These are phyloP conservation scores for Saccharomyces hybrid DNA, from an alignment of 1,139 yeast species.

Conservation along the genomic window DNA sequence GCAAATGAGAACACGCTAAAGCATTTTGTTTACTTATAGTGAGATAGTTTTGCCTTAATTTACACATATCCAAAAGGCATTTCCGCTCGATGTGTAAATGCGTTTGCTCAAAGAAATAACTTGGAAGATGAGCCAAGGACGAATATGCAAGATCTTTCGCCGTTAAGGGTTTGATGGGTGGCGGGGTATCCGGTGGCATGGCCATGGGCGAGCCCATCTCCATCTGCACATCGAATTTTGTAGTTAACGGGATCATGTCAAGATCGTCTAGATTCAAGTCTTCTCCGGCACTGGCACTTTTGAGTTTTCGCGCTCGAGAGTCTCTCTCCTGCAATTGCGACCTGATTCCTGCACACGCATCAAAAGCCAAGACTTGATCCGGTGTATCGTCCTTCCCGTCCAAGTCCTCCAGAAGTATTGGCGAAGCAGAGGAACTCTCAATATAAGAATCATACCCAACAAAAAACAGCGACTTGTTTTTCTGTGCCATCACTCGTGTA, in stretches of 20 bases:
- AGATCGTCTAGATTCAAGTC: slow-evolving; percentile 9
- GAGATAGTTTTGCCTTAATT: background rate
- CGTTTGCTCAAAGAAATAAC: background rate
- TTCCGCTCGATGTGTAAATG: background rate
- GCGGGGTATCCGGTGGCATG: background rate
- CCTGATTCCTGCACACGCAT: background rate
- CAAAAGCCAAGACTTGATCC: background rate
- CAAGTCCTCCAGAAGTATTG: background rate
- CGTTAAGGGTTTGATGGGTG: background rate
- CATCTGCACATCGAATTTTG: slow-evolving; percentile 12
- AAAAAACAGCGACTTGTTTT: background rate
- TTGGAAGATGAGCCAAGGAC: background rate
- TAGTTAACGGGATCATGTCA: slow-evolving; percentile 9
- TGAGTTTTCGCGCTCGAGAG: background rate
- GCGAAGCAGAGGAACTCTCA: background rate
- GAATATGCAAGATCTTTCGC: background rate
- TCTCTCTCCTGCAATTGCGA: background rate
- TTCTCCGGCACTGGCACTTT: background rate
- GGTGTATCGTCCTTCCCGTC: background rate
- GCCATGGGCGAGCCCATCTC: slow-evolving; percentile 9
- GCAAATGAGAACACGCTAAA: background rate
- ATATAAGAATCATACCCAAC: background rate
- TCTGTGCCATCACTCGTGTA: background rate
- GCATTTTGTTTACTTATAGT: background rate
- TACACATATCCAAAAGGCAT: background rate